Percentiles rank a stretch among this genome's conserved stretches.
phyloP scores from a whole-genome alignment of 495 filamentous ascomycete species.

The Chaetomidium leptoderma region DNA sequence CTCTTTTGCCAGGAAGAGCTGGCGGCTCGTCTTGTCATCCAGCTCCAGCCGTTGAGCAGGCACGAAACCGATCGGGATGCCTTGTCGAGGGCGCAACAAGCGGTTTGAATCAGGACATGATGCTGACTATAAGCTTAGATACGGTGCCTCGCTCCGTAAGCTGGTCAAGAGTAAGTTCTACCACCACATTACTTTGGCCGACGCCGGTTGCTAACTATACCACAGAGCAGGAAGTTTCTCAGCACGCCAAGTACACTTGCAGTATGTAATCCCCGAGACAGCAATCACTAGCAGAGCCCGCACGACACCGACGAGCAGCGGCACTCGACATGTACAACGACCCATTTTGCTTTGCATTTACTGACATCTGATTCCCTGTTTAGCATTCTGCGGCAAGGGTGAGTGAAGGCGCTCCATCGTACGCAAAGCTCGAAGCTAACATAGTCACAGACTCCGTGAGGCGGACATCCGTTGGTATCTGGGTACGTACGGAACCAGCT shows the following conservation, averaged over 20 bases:
- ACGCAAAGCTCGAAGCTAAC: neutral
- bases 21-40: neutral
- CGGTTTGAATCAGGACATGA: neutral
- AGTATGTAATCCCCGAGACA: slow-evolving; percentile 56
- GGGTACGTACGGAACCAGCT: slow-evolving; percentile 48
- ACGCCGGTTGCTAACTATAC: slow-evolving; percentile 9
- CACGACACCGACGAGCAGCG: neutral
- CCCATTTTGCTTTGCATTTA: slow-evolving; percentile 28
- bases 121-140: slow-evolving; percentile 49
- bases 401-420: neutral
- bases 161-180: slow-evolving; percentile 74
- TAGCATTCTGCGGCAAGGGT: slow-evolving; percentile 87
- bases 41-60: neutral
- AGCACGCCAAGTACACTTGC: slow-evolving; percentile 90
- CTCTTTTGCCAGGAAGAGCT: neutral
- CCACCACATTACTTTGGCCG: neutral
- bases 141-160: slow-evolving; percentile 99
- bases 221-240: slow-evolving; percentile 86
- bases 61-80: neutral
- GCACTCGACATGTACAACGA: neutral
- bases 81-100: slow-evolving; percentile 5
- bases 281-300: neutral
- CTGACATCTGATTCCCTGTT: slow-evolving; percentile 14
- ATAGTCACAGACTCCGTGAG: slow-evolving; percentile 61
- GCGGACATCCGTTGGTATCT: slow-evolving; percentile 90